These are phyloP conservation scores for Rosa persica DNA, from an alignment of 306 rosid genomes.

Conservation along the genomic window DNA sequence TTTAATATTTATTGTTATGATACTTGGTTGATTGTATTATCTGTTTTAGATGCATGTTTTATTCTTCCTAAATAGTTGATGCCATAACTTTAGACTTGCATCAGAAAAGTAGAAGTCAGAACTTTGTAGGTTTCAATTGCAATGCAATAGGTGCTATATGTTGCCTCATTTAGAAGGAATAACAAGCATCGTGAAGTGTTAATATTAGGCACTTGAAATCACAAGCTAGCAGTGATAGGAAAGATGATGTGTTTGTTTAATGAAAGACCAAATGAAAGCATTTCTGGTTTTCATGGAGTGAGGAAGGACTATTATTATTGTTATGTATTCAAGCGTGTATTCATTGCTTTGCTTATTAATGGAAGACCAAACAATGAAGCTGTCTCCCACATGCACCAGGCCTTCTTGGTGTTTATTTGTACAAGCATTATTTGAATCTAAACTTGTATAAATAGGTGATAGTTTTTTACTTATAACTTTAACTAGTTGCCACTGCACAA, in stretches of 20 bases:
- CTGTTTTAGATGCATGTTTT: background rate
- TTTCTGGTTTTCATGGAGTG: conserved; percentile 11
- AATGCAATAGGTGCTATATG: background rate
- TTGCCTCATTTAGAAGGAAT: conserved; percentile 8
- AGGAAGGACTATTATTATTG: conserved; percentile 11
- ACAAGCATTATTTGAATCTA: too few species aligned
- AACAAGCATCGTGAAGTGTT: background rate
- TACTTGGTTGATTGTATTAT: background rate
- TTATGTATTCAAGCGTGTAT: conserved; percentile 35
- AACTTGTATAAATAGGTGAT: too few species aligned
- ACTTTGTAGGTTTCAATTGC: background rate
- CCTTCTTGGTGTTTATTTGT: background rate
- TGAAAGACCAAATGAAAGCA: conserved; percentile 43
- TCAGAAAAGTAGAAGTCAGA: background rate
- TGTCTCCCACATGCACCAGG: conserved; percentile 17
- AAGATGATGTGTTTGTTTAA: conserved; percentile 18
- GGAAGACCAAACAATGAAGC: conserved; percentile 26
- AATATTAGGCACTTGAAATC: background rate
- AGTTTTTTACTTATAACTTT: too few species aligned
- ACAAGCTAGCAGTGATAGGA: background rate
- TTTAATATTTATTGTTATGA: background rate
- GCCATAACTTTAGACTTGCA: too few species aligned
- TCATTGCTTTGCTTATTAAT: conserved; percentile 40
- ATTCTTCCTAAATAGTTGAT: background rate
- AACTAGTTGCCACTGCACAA: too few species aligned